Percentiles rank a stretch among this genome's conserved stretches.
Evolutionary conservation across 768 basidiomycete species (phyloP).

Genomic region (Termitomyces sp.): DNA sequence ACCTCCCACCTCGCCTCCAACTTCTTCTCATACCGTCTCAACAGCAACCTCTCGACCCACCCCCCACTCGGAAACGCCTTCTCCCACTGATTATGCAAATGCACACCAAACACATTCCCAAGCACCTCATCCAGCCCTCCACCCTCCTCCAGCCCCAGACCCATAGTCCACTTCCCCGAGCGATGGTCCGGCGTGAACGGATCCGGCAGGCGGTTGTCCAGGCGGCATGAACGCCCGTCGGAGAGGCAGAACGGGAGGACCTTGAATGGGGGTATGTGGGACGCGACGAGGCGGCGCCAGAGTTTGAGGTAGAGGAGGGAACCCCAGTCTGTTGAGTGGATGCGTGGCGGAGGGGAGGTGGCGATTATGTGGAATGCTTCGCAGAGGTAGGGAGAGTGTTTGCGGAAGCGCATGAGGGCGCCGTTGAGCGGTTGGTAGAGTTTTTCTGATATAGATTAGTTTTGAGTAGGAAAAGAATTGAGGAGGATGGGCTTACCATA

Average conservation of each 20-base stretch:
- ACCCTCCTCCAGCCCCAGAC: constrained; percentile 56
- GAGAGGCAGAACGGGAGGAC: constrained; percentile 95
- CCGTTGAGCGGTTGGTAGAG: constrained; percentile 74
- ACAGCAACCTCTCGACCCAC: constrained; percentile 82
- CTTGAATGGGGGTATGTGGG: constrained; percentile 78
- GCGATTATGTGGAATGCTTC: constrained; percentile 94
- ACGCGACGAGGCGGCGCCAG: constrained; percentile 79
- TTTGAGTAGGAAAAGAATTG: not conserved
- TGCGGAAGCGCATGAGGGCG: constrained; percentile 90
- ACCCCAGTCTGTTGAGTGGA: constrained; percentile 92
- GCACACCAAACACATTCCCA: constrained; percentile 79
- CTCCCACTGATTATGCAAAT: constrained; percentile 96
- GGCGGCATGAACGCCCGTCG: constrained; percentile 87
- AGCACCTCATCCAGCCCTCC: constrained; percentile 64
- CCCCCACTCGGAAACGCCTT: constrained; percentile 80
- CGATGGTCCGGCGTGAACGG: constrained; percentile 67
- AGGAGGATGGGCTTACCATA: constrained; percentile 64
- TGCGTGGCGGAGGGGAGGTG: constrained; percentile 65
- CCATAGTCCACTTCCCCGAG: constrained; percentile 66
- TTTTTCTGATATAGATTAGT: constrained; percentile 31
- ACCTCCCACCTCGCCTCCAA: constrained; percentile 6
- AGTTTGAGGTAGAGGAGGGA: constrained; percentile 88
- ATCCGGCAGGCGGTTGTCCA: constrained; percentile 91
- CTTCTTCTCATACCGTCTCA: constrained; percentile 57
- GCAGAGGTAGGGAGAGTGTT: constrained; percentile 93